These are phyloP conservation scores for Keithomyces neogunnii DNA, from an alignment of 2,329 filamentous ascomycete species.

Conservation along the genomic window DNA sequence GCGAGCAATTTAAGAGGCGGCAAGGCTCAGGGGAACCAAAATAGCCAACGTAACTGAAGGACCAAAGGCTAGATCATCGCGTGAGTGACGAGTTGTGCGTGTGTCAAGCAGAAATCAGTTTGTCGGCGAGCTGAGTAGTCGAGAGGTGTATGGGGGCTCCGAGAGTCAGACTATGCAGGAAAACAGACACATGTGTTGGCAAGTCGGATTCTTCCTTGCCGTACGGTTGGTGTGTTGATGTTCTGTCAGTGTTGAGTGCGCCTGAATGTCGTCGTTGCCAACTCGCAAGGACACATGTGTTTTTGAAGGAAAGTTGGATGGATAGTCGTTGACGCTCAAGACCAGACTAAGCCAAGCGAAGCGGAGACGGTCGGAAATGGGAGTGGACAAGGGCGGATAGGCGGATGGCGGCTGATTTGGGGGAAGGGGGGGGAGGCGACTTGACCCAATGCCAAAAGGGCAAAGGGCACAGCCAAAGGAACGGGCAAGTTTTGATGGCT, in stretches of 20 bases:
- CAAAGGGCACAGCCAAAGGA: not conserved
- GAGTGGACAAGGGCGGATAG: not conserved
- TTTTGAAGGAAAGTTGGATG: not conserved
- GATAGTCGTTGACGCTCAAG: not conserved
- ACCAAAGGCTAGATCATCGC: not conserved
- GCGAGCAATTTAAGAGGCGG: not conserved
- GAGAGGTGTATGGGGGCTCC: too few relatives aligned
- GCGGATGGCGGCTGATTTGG: not conserved
- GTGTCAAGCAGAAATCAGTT: too few relatives aligned
- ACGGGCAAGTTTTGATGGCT: too few relatives aligned
- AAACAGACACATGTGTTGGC: too few relatives aligned
- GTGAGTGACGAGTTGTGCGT: not conserved
- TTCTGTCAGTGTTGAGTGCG: too few relatives aligned
- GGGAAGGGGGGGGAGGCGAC: not conserved
- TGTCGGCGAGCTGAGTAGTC: too few relatives aligned
- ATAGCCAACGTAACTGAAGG: not conserved
- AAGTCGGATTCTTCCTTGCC: too few relatives aligned
- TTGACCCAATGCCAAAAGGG: not conserved
- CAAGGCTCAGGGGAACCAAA: not conserved
- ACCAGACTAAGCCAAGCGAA: not conserved
- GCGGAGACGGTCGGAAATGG: conserved; percentile 3
- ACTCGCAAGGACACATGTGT: not conserved
- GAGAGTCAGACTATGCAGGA: too few relatives aligned
- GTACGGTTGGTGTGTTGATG: too few relatives aligned
- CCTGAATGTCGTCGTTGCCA: not conserved